These are phyloP conservation scores for Alternaria panax DNA, from an alignment of 2,329 filamentous ascomycete genomes.

Conservation along the genomic window DNA sequence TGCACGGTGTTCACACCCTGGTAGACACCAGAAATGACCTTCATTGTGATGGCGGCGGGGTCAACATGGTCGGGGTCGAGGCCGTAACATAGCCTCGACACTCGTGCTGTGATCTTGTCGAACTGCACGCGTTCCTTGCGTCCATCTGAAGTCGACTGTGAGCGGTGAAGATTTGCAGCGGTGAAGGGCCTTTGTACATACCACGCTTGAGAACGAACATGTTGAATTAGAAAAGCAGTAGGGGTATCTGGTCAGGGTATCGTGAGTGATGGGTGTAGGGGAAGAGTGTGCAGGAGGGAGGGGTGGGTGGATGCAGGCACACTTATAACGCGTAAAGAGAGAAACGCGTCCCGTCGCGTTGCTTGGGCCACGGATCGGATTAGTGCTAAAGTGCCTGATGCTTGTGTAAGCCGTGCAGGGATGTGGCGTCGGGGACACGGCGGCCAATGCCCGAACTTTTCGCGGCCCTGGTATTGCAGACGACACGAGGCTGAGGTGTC, in stretches of 20 bases:
- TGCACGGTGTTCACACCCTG: conserved; percentile 96
- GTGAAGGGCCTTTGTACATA: conserved; percentile 37
- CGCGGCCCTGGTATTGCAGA: conserved; percentile 9
- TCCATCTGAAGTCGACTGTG: conserved; percentile 71
- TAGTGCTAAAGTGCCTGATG: conserved; percentile 32
- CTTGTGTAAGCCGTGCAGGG: conserved; percentile 9
- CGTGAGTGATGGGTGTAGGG: conserved; percentile 27
- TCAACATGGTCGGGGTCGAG: conserved; percentile 96
- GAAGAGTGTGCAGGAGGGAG: conserved; percentile 32
- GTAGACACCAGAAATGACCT: conserved; percentile 99
- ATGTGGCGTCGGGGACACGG: conserved; percentile 25
- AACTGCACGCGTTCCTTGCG: conserved; percentile 99
- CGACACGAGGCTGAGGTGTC: conserved; percentile 3
- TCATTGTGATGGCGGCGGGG: conserved; percentile 97
- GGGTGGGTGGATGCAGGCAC: conserved; percentile 21
- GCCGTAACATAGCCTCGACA: conserved; percentile 96
- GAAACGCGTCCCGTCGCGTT: conserved; percentile 32
- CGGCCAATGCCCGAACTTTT: conserved; percentile 38
- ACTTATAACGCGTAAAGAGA: conserved; percentile 48
- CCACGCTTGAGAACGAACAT: conserved; percentile 55
- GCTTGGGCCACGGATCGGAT: conserved; percentile 24
- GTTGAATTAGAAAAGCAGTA: conserved; percentile 35
- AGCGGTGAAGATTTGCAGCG: conserved; percentile 36
- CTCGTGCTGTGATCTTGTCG: conserved; percentile 99
- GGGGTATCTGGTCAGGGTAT: conserved; percentile 40